Evolutionary conservation across 148 eudicot species (phyloP).

Genomic region (Selenicereus undatus): DNA sequence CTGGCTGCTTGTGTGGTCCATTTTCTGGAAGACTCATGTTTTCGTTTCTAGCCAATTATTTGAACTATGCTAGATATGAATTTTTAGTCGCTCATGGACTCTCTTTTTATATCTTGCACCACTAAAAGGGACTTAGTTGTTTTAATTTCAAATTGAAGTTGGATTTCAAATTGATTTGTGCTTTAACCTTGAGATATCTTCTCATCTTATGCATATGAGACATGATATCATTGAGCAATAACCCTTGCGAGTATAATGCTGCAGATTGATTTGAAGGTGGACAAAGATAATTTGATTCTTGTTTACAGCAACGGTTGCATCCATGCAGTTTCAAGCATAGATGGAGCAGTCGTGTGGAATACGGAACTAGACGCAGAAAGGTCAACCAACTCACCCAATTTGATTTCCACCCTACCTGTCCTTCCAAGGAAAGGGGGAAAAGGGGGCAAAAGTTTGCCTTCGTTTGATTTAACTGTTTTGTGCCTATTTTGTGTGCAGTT

Average conservation of each 20-base stretch:
- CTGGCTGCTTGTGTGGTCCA: background rate
- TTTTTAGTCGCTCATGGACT: background rate
- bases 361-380: conserved; percentile 65
- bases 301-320: conserved; percentile 70
- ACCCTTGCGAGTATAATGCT: conserved; percentile 14
- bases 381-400: conserved; percentile 33
- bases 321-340: conserved; percentile 88
- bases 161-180: background rate
- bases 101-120: background rate
- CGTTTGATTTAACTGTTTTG: conserved; percentile 9
- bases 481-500: conserved; percentile 48
- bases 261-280: conserved; percentile 70
- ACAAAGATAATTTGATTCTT: conserved; percentile 59
- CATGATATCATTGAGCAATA: background rate
- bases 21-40: background rate
- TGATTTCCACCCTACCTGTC: background rate
- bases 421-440: background rate
- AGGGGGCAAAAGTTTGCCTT: background rate
- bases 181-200: background rate
- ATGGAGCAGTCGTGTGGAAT: conserved; percentile 80
- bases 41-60: conserved; percentile 3
- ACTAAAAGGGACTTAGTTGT: background rate
- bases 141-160: conserved; percentile 3
- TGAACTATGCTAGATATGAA: background rate
- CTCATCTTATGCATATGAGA: background rate